phyloP scores from a whole-genome alignment of 2,329 filamentous ascomycete genomes.

The Phyllosticta citriasiana region DNA sequence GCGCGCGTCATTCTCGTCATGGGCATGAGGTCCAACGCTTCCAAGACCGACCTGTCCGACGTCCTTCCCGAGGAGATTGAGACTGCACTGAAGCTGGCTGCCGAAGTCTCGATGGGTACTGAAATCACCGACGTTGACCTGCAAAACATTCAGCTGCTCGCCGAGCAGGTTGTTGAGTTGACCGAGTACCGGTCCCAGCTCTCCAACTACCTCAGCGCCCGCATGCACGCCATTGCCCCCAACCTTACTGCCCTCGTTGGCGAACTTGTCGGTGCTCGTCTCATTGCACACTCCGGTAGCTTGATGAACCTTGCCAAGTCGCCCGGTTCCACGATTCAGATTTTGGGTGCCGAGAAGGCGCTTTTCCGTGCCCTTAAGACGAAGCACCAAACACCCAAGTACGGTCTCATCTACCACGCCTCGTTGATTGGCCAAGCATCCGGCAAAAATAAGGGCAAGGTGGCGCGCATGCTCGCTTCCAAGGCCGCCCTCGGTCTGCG shows the following conservation, averaged over 20 bases:
- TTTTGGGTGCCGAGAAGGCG: conserved; percentile 96
- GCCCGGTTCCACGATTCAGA: conserved; percentile 92
- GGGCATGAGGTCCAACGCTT: conserved; percentile 77
- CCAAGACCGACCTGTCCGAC: conserved; percentile 68
- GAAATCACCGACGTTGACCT: conserved; percentile 91
- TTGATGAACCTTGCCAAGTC: conserved; percentile 92
- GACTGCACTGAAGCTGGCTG: conserved; percentile 79
- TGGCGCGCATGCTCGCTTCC: conserved; percentile 88
- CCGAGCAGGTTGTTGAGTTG: conserved; percentile 86
- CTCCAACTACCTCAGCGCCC: conserved; percentile 76
- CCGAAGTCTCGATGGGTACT: conserved; percentile 96
- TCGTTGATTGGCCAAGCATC: conserved; percentile 86
- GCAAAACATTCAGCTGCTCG: conserved; percentile 82
- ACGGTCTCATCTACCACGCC: conserved; percentile 68
- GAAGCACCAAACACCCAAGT: conserved; percentile 98
- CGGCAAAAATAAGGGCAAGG: conserved; percentile 98
- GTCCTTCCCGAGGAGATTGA: conserved; percentile 95
- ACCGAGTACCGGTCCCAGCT: conserved; percentile 84
- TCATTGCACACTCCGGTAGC: conserved; percentile 91
- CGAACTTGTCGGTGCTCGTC: conserved; percentile 83
- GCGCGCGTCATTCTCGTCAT: conserved; percentile 78
- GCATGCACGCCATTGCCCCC: conserved; percentile 94
- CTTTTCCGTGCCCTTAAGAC: conserved; percentile 98
- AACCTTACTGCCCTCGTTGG: conserved; percentile 91
- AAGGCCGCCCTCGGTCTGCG: conserved; percentile 90